Conservation (phyloP, 371 early-diverging fungal genomes). For the Mortierella sp. region DNA sequence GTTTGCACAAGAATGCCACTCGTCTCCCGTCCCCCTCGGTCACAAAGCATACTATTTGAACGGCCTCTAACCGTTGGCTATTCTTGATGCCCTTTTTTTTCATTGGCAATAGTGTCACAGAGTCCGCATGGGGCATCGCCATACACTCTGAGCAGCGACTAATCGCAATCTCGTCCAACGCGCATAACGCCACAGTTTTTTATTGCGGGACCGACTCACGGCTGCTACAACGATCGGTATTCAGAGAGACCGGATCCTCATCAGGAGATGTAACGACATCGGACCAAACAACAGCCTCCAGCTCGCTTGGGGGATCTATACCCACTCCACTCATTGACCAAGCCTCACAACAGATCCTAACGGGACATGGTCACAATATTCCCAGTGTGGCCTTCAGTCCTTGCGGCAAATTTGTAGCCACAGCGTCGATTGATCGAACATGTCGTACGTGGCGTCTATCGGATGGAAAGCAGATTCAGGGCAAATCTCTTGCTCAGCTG, state of each 20-base stretch:
- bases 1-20: no score
- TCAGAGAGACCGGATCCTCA: conserved; percentile 18
- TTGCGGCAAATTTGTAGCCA: conserved; percentile 56
- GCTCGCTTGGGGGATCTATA: background rate
- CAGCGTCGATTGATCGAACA: conserved; percentile 56
- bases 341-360: conserved; percentile 34
- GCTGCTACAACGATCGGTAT: conserved; percentile 4
- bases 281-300: background rate
- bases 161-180: conserved; percentile 59
- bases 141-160: conserved; percentile 51
- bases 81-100: background rate
- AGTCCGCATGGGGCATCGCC: conserved; percentile 62
- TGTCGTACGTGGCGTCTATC: conserved; percentile 49
- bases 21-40: no score
- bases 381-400: conserved; percentile 57
- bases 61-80: background rate
- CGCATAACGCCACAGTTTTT: conserved; percentile 56
- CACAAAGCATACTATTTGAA: no score
- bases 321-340: conserved; percentile 2
- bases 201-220: conserved; percentile 36
- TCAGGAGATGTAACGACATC: background rate
- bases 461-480: conserved; percentile 34
- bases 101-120: conserved; percentile 22
- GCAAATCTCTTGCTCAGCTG: conserved; percentile 18
- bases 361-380: conserved; percentile 61